A percentile compares a stretch with the other conserved stretches of the same genome.
phyloP scores from a whole-genome alignment of 2,329 filamentous ascomycete species.

The Sporothrix brunneoviolacea region DNA sequence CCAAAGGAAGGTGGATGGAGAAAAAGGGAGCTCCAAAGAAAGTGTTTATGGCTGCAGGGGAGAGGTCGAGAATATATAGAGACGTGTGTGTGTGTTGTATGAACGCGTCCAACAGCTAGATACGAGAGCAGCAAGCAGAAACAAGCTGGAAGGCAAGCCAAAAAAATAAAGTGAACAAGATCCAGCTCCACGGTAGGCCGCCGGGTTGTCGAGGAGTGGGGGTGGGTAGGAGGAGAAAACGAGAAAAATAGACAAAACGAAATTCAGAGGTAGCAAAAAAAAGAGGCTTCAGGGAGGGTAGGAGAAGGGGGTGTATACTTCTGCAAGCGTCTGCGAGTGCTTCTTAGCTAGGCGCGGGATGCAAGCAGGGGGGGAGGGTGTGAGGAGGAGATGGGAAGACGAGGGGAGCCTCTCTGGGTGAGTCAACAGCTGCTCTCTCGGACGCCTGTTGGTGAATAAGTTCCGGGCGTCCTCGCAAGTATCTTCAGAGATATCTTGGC shows the following conservation, averaged over 20 bases:
- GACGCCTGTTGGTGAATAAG: neutral
- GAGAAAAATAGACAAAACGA: no score
- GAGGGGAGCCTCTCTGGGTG: neutral
- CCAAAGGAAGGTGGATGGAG: neutral
- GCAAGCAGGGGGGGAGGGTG: neutral
- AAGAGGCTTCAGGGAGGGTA: neutral
- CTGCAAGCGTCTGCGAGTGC: neutral
- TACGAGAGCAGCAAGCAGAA: constrained; percentile 3
- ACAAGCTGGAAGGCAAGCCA: neutral
- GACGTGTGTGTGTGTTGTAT: neutral
- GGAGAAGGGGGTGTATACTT: neutral
- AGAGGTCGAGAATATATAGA: constrained; percentile 11
- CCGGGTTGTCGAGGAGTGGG: constrained; percentile 1
- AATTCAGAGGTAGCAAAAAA: neutral
- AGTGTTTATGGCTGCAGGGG: constrained; percentile 1
- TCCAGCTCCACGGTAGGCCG: constrained; percentile 17
- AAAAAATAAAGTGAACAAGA: constrained; percentile 1
- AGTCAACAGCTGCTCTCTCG: neutral
- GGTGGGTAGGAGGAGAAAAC: constrained; percentile 6
- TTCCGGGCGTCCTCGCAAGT: no score
- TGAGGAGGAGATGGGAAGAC: neutral
- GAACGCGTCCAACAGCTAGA: neutral
- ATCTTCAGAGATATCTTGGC: no score
- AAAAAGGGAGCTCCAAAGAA: neutral
- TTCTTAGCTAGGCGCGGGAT: constrained; percentile 1